Conservation (phyloP, 306 rosid species). For the Vigna angularis region DNA sequence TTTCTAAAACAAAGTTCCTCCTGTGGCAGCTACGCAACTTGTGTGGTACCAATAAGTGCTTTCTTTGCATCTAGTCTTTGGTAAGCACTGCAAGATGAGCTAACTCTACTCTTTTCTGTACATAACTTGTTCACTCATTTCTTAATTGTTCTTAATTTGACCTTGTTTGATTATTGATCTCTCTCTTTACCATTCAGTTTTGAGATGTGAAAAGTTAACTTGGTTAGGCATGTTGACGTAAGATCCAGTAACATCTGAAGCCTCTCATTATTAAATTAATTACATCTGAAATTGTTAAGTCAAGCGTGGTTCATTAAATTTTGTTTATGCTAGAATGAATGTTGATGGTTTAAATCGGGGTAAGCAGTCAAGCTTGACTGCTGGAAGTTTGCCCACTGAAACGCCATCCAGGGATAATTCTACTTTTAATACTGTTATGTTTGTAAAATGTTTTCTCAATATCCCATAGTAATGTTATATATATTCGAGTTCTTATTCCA, state of each 20-base stretch:
- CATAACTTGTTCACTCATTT: constrained; percentile 18
- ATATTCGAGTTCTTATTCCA: constrained; percentile 7
- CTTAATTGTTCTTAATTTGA: not conserved
- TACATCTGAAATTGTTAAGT: not conserved
- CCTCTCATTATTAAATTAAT: constrained; percentile 1
- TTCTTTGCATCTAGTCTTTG: constrained; percentile 91
- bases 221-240: constrained; percentile 9
- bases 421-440: not conserved
- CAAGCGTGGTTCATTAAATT: not conserved
- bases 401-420: not conserved
- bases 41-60: constrained; percentile 88
- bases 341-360: not conserved
- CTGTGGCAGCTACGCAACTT: constrained; percentile 71
- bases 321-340: not conserved
- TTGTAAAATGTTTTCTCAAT: not conserved
- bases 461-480: constrained; percentile 2
- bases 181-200: not conserved
- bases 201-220: not conserved
- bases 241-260: constrained; percentile 7
- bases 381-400: not conserved
- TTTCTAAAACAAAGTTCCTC: constrained; percentile 18
- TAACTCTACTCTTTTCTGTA: not conserved
- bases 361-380: not conserved
- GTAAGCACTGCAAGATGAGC: constrained; percentile 38
- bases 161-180: constrained; percentile 9